A percentile compares a stretch with the other conserved stretches of the same genome.
These are phyloP conservation scores for Theobroma grandiflorum DNA, from an alignment of 441 rosid species.

Conservation along the genomic window DNA sequence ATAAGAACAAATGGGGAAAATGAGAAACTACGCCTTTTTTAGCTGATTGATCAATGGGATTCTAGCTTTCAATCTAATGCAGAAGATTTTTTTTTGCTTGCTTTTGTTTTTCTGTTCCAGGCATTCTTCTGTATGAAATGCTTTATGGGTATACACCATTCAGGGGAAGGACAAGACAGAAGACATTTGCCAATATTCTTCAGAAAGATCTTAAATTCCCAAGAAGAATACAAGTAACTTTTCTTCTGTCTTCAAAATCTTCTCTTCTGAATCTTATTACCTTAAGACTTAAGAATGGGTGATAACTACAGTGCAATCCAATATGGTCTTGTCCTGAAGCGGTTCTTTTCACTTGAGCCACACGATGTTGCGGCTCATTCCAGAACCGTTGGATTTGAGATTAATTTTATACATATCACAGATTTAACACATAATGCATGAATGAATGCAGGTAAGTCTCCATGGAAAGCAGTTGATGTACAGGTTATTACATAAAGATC, in stretches of 20 bases:
- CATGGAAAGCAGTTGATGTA: slow-evolving; percentile 78
- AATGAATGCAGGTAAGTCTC: slow-evolving; percentile 57
- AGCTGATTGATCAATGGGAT: not conserved
- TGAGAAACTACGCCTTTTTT: not conserved
- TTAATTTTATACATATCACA: too few relatives aligned
- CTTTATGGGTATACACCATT: slow-evolving; percentile 97
- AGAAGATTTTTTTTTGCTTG: not conserved
- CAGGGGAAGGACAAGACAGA: slow-evolving; percentile 95
- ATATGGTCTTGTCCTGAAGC: too few relatives aligned
- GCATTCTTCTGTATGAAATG: slow-evolving; percentile 94
- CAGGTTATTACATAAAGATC: slow-evolving; percentile 81
- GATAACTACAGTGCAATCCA: too few relatives aligned
- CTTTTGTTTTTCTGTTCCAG: slow-evolving; percentile 37
- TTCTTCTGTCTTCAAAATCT: not conserved
- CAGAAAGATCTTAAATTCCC: slow-evolving; percentile 92
- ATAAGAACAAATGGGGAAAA: too few relatives aligned
- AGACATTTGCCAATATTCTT: slow-evolving; percentile 90
- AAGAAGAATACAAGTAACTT: slow-evolving; percentile 60
- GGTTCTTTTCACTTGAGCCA: too few relatives aligned
- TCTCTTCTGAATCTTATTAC: not conserved
- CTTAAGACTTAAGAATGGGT: not conserved
- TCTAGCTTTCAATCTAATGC: not conserved
- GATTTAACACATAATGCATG: too few relatives aligned
- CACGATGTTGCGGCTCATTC: too few relatives aligned
- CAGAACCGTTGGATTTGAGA: too few relatives aligned